A percentile compares a stretch with the other conserved stretches of the same genome.
phyloP scores from a whole-genome alignment of 257 asterid species.

The Ilex aquifolium region DNA sequence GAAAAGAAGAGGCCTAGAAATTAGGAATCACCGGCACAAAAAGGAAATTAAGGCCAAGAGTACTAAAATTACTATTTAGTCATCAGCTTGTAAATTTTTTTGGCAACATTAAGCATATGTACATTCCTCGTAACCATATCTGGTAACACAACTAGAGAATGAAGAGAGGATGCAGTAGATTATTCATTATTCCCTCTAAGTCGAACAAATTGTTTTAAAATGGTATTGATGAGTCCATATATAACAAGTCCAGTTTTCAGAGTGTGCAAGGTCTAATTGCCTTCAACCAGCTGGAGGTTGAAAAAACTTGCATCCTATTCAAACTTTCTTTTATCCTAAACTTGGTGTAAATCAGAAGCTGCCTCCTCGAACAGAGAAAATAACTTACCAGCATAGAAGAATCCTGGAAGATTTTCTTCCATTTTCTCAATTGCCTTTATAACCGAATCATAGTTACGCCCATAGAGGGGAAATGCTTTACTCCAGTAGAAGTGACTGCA shows the following conservation, averaged over 20 bases:
- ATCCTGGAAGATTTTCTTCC: slow-evolving; percentile 80
- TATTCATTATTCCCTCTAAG: not conserved
- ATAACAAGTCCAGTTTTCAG: not conserved
- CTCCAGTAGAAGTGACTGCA: slow-evolving; percentile 85
- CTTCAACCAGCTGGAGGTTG: not conserved
- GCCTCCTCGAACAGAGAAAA: not conserved
- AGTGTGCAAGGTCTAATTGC: not conserved
- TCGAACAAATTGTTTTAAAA: too few relatives aligned
- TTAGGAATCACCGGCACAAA: not conserved
- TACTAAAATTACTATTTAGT: not conserved
- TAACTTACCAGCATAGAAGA: slow-evolving; percentile 78
- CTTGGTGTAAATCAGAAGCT: not conserved
- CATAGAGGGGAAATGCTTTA: slow-evolving; percentile 80
- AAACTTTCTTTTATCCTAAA: not conserved
- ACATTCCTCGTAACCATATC: too few relatives aligned
- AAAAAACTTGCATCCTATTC: not conserved
- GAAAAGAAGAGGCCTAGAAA: too few relatives aligned
- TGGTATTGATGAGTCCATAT: not conserved
- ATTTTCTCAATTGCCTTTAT: slow-evolving; percentile 68
- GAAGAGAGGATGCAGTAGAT: too few relatives aligned
- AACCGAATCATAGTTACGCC: slow-evolving; percentile 54
- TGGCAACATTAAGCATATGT: too few relatives aligned
- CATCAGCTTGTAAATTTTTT: too few relatives aligned
- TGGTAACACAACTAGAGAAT: too few relatives aligned
- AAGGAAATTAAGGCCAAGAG: too few relatives aligned